Percentiles rank a stretch among this genome's conserved stretches.
These are phyloP conservation scores for Datisca glomerata DNA, from an alignment of 306 rosid genomes.

Conservation along the genomic window DNA sequence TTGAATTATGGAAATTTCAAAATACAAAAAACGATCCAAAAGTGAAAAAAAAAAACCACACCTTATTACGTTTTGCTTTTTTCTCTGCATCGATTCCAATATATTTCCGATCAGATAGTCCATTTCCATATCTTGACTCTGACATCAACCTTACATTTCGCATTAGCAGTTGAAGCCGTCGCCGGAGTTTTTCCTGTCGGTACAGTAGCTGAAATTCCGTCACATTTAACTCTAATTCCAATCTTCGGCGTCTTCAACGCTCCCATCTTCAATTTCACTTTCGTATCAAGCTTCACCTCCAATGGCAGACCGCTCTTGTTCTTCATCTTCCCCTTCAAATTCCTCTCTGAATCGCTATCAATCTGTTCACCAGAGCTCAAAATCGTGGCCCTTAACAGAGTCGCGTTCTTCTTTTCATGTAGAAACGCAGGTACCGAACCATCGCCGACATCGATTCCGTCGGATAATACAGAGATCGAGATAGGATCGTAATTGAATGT, in stretches of 20 bases:
- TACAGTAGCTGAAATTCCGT: conserved; percentile 40
- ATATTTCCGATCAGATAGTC: conserved; percentile 45
- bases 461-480: conserved; percentile 17
- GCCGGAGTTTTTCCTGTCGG: conserved; percentile 63
- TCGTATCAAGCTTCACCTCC: conserved; percentile 48
- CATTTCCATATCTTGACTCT: conserved; percentile 97
- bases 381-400: conserved; percentile 37
- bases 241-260: conserved; percentile 46
- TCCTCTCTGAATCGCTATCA: conserved; percentile 14
- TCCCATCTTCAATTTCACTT: conserved; percentile 55
- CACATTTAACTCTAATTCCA: conserved; percentile 61
- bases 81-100: too few relatives aligned
- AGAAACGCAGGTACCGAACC: conserved; percentile 33
- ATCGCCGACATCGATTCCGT: conserved; percentile 26
- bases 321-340: conserved; percentile 39
- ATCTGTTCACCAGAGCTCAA: conserved; percentile 17
- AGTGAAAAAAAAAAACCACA: too few relatives aligned
- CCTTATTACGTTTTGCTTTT: not conserved
- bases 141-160: conserved; percentile 55
- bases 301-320: conserved; percentile 53
- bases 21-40: too few relatives aligned
- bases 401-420: conserved; percentile 58
- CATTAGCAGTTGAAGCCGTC: conserved; percentile 46
- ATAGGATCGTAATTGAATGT: conserved; percentile 24
- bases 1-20: too few relatives aligned